Percentiles rank a stretch among this genome's conserved stretches.
Evolutionary conservation across 2,329 filamentous ascomycete species (phyloP).

Genomic region (Sclerotinia nivalis): DNA sequence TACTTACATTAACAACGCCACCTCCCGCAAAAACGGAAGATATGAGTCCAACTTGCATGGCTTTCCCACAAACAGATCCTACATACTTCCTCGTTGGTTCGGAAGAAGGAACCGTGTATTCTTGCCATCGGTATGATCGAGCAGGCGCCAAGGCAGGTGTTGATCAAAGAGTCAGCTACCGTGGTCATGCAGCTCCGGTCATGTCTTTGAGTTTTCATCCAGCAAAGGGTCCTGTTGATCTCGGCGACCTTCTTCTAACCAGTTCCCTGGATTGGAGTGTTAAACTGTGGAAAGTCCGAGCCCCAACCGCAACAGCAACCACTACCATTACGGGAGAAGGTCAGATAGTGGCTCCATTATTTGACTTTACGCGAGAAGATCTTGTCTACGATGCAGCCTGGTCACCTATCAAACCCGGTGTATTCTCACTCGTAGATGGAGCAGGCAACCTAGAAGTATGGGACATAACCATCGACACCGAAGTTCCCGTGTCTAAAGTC

Average conservation of each 20-base stretch:
- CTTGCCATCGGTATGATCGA: slow-evolving; percentile 95
- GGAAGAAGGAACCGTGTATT: slow-evolving; percentile 94
- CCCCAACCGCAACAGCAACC: slow-evolving; percentile 71
- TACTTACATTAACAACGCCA: slow-evolving; percentile 82
- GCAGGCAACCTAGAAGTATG: slow-evolving; percentile 90
- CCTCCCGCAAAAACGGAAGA: slow-evolving; percentile 90
- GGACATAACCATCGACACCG: slow-evolving; percentile 89
- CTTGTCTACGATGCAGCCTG: slow-evolving; percentile 95
- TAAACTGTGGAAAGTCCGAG: slow-evolving; percentile 92
- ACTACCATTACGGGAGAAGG: slow-evolving; percentile 48
- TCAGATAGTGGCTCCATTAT: slow-evolving; percentile 67
- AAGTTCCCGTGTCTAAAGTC: slow-evolving; percentile 84
- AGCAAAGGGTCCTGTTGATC: slow-evolving; percentile 84
- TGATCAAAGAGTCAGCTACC: slow-evolving; percentile 84
- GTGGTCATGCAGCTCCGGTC: slow-evolving; percentile 87
- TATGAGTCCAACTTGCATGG: slow-evolving; percentile 89
- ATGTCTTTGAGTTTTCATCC: slow-evolving; percentile 97
- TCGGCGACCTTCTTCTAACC: slow-evolving; percentile 91
- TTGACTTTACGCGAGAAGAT: slow-evolving; percentile 92
- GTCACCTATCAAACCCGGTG: slow-evolving; percentile 90
- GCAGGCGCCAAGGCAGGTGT: slow-evolving; percentile 96
- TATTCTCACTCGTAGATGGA: slow-evolving; percentile 93
- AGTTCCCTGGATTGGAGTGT: slow-evolving; percentile 95
- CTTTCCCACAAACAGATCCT: slow-evolving; percentile 91
- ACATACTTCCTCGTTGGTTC: slow-evolving; percentile 97